Conservation (phyloP, 805 yeast species). For the Candida xiaguanensis region DNA sequence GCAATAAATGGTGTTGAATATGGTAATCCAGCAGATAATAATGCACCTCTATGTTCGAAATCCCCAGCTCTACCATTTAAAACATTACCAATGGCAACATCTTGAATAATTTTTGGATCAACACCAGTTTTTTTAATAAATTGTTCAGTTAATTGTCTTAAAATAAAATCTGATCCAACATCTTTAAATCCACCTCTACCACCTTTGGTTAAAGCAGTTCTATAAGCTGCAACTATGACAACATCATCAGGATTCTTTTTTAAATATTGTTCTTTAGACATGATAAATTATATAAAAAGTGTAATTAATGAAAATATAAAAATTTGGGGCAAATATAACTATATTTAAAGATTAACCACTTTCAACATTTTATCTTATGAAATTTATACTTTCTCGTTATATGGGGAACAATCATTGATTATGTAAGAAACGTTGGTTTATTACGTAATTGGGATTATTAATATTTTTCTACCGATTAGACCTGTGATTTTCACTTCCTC, state of each 20-base stretch:
- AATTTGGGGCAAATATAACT: neutral
- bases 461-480: too few species aligned
- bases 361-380: conserved; percentile 6
- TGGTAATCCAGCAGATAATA: conserved; percentile 87
- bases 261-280: conserved; percentile 32
- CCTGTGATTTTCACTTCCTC: too few species aligned
- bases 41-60: conserved; percentile 89
- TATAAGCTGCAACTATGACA: conserved; percentile 83
- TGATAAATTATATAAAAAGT: neutral
- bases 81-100: conserved; percentile 87
- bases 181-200: conserved; percentile 86
- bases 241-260: conserved; percentile 81
- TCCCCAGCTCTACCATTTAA: conserved; percentile 92
- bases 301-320: neutral
- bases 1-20: conserved; percentile 74
- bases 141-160: conserved; percentile 60
- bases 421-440: neutral
- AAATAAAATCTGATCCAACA: conserved; percentile 73
- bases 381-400: neutral
- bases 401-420: conserved; percentile 1
- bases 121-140: conserved; percentile 53
- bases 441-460: neutral
- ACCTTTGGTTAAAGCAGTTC: conserved; percentile 88
- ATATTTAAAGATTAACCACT: neutral
- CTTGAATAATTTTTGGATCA: conserved; percentile 60